Conservation (phyloP, 73 alveolate genomes). For the Paramecium tetraurelia region DNA sequence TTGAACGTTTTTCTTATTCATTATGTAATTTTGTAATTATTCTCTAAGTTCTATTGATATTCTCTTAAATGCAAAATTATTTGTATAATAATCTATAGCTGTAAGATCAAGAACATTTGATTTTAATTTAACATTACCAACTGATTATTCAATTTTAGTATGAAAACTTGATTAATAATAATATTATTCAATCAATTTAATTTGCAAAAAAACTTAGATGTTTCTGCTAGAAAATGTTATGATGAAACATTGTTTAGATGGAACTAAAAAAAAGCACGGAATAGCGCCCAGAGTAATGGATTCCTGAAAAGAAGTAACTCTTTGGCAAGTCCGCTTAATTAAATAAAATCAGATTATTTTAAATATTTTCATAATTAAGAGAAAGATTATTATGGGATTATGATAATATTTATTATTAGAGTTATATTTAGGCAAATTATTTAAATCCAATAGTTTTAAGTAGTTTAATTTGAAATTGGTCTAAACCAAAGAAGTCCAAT, state of each 20-base stretch:
- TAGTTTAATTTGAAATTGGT: neutral
- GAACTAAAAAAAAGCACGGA: too few species aligned
- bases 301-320: conserved; percentile 9
- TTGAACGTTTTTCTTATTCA: too few species aligned
- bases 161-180: too few species aligned
- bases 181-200: too few species aligned
- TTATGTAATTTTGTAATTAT: too few species aligned
- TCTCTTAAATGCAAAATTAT: too few species aligned
- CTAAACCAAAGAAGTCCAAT: neutral
- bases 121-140: too few species aligned
- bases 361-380: neutral
- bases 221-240: neutral
- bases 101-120: too few species aligned
- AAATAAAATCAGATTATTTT: neutral
- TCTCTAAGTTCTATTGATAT: too few species aligned
- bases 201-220: neutral
- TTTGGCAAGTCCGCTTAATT: conserved; percentile 19
- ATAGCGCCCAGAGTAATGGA: conserved; percentile 21
- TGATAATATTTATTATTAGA: neutral
- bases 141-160: too few species aligned
- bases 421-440: neutral
- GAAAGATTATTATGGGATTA: neutral
- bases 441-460: neutral
- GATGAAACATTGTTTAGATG: too few species aligned
- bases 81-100: too few species aligned